Percentiles rank a stretch among this genome's conserved stretches.
phyloP scores from a whole-genome alignment of 371 early-diverging fungal species.

The Syncephalastrum contaminatum region DNA sequence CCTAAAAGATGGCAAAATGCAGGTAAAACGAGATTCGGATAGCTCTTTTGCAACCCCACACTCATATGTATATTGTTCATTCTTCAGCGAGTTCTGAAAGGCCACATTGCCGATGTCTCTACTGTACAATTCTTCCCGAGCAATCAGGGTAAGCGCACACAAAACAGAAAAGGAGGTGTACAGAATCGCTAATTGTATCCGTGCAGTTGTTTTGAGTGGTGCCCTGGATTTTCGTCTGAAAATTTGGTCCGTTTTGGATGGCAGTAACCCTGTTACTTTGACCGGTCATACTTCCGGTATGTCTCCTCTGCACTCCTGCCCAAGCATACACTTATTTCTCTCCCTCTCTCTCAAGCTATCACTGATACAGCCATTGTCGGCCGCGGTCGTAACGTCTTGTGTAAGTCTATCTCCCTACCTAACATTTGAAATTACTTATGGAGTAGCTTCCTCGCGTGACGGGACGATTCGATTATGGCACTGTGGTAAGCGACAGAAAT shows the following conservation, averaged over 20 bases:
- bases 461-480: slow-evolving; percentile 60
- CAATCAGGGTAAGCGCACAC: slow-evolving; percentile 56
- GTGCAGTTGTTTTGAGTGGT: slow-evolving; percentile 62
- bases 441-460: slow-evolving; percentile 54
- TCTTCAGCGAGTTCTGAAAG: slow-evolving; percentile 51
- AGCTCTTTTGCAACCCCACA: not conserved
- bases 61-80: not conserved
- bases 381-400: slow-evolving; percentile 56
- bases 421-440: not conserved
- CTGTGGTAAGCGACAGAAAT: slow-evolving; percentile 34
- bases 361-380: slow-evolving; percentile 57
- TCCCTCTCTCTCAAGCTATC: slow-evolving; percentile 30
- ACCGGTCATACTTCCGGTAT: slow-evolving; percentile 65
- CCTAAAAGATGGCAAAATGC: slow-evolving; percentile 31
- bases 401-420: slow-evolving; percentile 28
- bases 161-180: not conserved
- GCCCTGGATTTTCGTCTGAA: slow-evolving; percentile 68
- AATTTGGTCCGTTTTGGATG: slow-evolving; percentile 75
- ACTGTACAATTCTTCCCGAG: slow-evolving; percentile 73
- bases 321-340: not conserved
- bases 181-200: not conserved
- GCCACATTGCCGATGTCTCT: slow-evolving; percentile 67
- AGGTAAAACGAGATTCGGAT: slow-evolving; percentile 22
- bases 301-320: not conserved
- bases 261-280: slow-evolving; percentile 73